Conservation (phyloP, 2,329 filamentous ascomycete species). For the Coniochaeta prunicola region DNA sequence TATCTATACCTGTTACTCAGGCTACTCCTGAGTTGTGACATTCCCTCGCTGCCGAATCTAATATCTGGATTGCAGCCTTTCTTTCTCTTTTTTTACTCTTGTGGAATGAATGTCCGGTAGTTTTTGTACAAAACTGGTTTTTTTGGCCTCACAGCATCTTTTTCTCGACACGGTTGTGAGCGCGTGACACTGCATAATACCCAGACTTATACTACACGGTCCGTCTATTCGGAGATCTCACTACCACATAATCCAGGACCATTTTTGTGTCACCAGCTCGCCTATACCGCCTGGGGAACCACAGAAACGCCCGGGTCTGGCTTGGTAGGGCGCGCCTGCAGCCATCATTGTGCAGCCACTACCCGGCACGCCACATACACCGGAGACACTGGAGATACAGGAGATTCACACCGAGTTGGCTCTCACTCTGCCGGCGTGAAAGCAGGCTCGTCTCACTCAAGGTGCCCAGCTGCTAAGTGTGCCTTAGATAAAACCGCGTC, state of each 20-base stretch:
- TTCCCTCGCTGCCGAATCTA: too few relatives aligned
- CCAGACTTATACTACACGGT: too few relatives aligned
- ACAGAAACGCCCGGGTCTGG: neutral
- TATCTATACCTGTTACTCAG: too few relatives aligned
- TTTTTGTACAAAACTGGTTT: too few relatives aligned
- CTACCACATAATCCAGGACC: neutral
- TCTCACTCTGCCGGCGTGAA: neutral
- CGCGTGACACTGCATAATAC: too few relatives aligned
- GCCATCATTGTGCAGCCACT: neutral
- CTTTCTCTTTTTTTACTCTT: neutral
- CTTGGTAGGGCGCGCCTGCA: neutral
- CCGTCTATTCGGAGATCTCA: neutral
- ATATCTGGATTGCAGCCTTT: too few relatives aligned
- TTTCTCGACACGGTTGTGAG: too few relatives aligned
- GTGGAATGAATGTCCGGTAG: neutral
- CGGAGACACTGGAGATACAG: too few relatives aligned
- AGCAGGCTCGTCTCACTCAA: neutral
- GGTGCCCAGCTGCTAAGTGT: neutral
- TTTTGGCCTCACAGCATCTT: too few relatives aligned
- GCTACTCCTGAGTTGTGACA: too few relatives aligned
- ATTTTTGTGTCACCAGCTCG: neutral
- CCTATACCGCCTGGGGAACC: neutral
- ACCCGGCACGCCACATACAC: neutral
- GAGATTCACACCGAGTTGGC: neutral
- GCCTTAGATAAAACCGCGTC: neutral